These are phyloP conservation scores for Neophaeococcomyces mojaviensis DNA, from an alignment of 2,329 filamentous ascomycete species.

Conservation along the genomic window DNA sequence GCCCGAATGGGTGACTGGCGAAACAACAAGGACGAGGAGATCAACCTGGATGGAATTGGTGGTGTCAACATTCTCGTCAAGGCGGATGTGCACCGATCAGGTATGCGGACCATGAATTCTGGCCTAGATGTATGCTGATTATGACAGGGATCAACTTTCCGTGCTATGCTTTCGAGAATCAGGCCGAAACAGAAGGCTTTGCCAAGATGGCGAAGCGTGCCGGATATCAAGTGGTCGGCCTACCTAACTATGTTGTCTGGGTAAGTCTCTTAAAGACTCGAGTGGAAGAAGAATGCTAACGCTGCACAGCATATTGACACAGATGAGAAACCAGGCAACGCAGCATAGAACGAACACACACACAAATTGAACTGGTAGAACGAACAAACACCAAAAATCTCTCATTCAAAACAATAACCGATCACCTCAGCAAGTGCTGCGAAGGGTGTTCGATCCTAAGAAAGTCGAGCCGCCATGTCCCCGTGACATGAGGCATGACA, in stretches of 20 bases:
- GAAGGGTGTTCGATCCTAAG: conserved; percentile 5
- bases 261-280: conserved; percentile 15
- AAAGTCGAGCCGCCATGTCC: not conserved
- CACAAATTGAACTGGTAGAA: not conserved
- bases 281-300: not conserved
- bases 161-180: conserved; percentile 93
- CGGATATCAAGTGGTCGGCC: conserved; percentile 81
- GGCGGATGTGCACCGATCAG: conserved; percentile 91
- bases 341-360: conserved; percentile 3
- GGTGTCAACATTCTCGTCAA: conserved; percentile 97
- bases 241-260: conserved; percentile 98
- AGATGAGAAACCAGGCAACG: conserved; percentile 82
- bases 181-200: conserved; percentile 97
- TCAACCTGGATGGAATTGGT: conserved; percentile 89
- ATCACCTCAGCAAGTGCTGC: conserved; percentile 10
- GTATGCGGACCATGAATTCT: conserved; percentile 42
- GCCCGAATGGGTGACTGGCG: conserved; percentile 86
- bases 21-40: conserved; percentile 83
- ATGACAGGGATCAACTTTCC: conserved; percentile 87
- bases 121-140: not conserved
- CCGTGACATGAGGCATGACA: not conserved
- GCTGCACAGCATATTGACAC: conserved; percentile 69
- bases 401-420: not conserved
- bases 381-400: not conserved
- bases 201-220: conserved; percentile 97